Percentiles rank a stretch among this genome's conserved stretches.
These are phyloP conservation scores for Cordyceps pruinosa DNA, from an alignment of 2,329 filamentous ascomycete genomes.

Conservation along the genomic window DNA sequence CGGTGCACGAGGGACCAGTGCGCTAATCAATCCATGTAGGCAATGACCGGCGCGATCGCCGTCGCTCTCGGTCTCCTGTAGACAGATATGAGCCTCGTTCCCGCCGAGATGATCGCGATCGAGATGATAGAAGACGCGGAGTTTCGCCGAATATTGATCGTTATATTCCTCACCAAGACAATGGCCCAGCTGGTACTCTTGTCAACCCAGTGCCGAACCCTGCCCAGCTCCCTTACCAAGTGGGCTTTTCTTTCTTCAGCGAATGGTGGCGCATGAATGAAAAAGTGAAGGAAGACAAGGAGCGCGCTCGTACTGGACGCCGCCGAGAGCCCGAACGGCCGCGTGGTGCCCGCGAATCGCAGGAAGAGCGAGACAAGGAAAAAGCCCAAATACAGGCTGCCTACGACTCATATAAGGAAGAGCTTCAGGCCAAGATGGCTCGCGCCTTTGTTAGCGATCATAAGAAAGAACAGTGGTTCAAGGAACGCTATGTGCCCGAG, in stretches of 20 bases:
- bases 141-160: conserved; percentile 69
- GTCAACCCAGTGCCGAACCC: conserved; percentile 67
- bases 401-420: conserved; percentile 62
- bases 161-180: conserved; percentile 71
- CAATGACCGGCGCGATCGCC: conserved; percentile 52
- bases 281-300: conserved; percentile 74
- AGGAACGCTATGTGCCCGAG: conserved; percentile 84
- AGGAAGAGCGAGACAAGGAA: conserved; percentile 72
- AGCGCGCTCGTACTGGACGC: conserved; percentile 62
- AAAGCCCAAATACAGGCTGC: conserved; percentile 68
- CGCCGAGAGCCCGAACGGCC: conserved; percentile 57
- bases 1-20: not conserved
- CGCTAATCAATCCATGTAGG: conserved; percentile 29
- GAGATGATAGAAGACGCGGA: conserved; percentile 58
- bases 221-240: conserved; percentile 66
- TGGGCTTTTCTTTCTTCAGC: conserved; percentile 78
- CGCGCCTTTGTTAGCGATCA: conserved; percentile 85
- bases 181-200: conserved; percentile 34
- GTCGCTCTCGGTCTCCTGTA: conserved; percentile 63
- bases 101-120: conserved; percentile 59
- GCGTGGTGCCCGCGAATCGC: conserved; percentile 56
- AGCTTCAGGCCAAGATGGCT: conserved; percentile 71
- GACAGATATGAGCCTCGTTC: conserved; percentile 70
- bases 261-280: conserved; percentile 84
- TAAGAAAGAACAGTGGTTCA: conserved; percentile 97